A percentile compares a stretch with the other conserved stretches of the same genome.
Evolutionary conservation across 129 eudicot genomes (phyloP).

Genomic region (Lactuca saligna): DNA sequence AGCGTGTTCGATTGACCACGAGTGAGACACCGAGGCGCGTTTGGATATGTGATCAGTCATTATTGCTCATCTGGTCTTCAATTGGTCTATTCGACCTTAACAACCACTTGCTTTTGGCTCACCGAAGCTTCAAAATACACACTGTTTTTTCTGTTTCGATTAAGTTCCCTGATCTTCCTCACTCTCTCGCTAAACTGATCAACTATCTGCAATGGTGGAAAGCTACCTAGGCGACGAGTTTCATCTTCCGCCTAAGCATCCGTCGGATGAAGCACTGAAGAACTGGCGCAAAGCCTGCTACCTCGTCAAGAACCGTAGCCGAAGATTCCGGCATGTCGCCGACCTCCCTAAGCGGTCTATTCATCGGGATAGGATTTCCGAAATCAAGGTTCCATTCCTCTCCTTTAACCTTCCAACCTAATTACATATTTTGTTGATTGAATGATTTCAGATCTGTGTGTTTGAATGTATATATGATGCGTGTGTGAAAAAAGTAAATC

Average conservation of each 20-base stretch:
- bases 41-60: too few species aligned
- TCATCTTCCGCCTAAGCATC: constrained; percentile 35
- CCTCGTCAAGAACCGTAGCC: constrained; percentile 43
- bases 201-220: constrained; percentile 20
- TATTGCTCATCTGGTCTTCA: not conserved
- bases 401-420: not conserved
- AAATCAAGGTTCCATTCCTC: constrained; percentile 33
- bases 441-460: constrained; percentile 7
- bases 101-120: not conserved
- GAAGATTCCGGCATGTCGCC: constrained; percentile 53
- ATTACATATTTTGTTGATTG: not conserved
- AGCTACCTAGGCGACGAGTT: constrained; percentile 37
- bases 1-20: not conserved
- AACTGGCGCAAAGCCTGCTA: constrained; percentile 50
- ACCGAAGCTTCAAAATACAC: not conserved
- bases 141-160: not conserved
- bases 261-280: constrained; percentile 41
- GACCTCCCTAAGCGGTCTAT: constrained; percentile 32
- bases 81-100: not conserved
- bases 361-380: constrained; percentile 19
- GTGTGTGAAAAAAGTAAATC: not conserved
- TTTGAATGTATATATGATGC: not conserved
- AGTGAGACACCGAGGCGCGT: not conserved
- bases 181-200: not conserved
- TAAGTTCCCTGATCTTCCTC: not conserved